Base-by-base conservation (phyloP, 192 early-diverging fungal genomes). In the Chytriomyces sp. region DNA sequence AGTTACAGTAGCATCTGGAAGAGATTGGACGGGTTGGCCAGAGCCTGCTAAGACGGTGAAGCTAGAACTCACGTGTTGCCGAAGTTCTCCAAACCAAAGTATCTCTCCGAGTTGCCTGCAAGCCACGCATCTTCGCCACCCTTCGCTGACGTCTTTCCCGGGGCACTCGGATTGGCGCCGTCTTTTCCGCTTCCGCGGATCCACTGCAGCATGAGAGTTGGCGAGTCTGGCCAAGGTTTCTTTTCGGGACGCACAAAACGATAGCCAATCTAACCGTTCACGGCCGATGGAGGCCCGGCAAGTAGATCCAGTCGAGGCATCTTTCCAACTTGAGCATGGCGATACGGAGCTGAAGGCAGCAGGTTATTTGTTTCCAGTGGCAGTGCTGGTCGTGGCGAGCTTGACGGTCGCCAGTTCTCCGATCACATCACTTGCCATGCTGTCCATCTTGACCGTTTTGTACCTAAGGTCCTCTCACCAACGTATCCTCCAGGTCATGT, bases 1-100 rank as follows among this genome's bases (percentile, higher is more conserved):
- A 97, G 81, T 96, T 99, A 72, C 92, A 91, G 75, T 99, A 99
- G 76, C 96, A 65, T 25, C 26, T 4, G 33, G 7, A 14, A 1
- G 5, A 5, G 26, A 58, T 68, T 36, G 52, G 62, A 28, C 34
- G 52, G 2, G 30, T 74, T 41, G 49, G 52, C 8, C 36, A 19
- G n/a, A 44, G 55, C 30, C 61, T 76, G 25, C 38, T n/a, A 74
- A 17, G 17, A 19, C 44, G 30, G 53, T 17, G 39, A 5, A 38
- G 32, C n/a, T 25, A 4, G 8, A 52, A 28, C 91, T 88, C 91
- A 93, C n/a, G 91, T 93, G 77, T 93, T 93, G 55, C 92, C 92
- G 88, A 91, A 92, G 84, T 98, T 98, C 75, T 95, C 91, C 22
- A 98, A 81, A 14, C 96, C 96, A 72, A 89, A 92, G 81, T 89